Base-by-base conservation (phyloP, 371 early-diverging fungal species). In the Chytridium lagenaria region DNA sequence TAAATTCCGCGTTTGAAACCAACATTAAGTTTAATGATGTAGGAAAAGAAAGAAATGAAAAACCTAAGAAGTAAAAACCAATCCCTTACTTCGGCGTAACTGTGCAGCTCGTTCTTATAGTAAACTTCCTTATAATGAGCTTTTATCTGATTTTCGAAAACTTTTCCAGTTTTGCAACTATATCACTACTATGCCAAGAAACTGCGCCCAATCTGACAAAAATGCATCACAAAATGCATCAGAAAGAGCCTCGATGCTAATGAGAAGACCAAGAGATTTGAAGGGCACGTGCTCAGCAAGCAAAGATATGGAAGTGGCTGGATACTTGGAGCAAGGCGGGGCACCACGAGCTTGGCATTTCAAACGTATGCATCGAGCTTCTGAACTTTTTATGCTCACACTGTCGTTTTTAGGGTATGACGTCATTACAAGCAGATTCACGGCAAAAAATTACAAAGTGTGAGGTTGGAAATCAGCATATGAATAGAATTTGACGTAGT, bases 221-320 rank as follows among this genome's bases (percentile, higher is more conserved):
- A 44, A 44, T 19, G 44, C 44, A 7, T 19, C 44, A 12, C 44
- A 44, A 19, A 52, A 52, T 26, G 55, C 55, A 52, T 52, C 55
- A 5, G 55, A 52, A 23, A 52, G 55, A 52, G 55, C 26, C 26
- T 52, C 16, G 68, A 51, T 30, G 30, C 61, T 7, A 37, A 61
- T 31, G 68, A 63, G 7, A 57, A 67, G 26, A 40, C 5, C 49
- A 57, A 40, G 73, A 73, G 49, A 73, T 23, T 26, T 59, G 40
- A 68, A 52, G 59, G 73, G 73, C 15, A 73, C 68, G 44, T 68
- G 68, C 2, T 68, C 59, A 2, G 73, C 73, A 22, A 68, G 51
- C 73, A 73, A 68, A 31, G 73, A 73, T 63, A 68, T 73, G 73
- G 37, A 50, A 39, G 66, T 73, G 44, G 49, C 68, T 2, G 68